Evolutionary conservation across 208 protist species (phyloP), one percentile per base, ranked within the genome.

Genomic region (Endotrypanum monterogeii): DNA sequence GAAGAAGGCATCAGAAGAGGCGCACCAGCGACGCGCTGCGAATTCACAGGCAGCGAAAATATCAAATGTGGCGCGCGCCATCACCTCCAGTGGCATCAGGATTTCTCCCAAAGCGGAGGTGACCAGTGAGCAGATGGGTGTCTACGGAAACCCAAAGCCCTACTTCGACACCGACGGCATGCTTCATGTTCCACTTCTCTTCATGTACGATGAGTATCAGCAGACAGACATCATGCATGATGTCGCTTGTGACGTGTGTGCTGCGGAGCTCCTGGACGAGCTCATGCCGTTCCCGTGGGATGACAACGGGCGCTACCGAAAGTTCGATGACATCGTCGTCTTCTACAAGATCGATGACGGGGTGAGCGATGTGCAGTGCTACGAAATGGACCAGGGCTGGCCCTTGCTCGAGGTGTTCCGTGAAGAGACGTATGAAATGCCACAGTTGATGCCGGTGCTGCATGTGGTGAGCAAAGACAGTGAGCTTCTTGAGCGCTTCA

Each of bases 171-270:
- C 73, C 20, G 85, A 90, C 46, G 78, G 76, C 25, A 70, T 91
- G 48, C 79, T 96, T 58, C 93, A 96, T 69, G 96, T 97, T 23
- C 93, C 95, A 25, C 82, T 98, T n/a, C 86, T 98, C 18, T 97
- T 98, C 73, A 87, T 98, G 76, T 98, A 98, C 82, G 94, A 97
- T 70, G 94, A 98, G 79, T 96, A 96, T 79, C 78, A 88, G 60
- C 92, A 97, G 75, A 95, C 90, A 4, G 97, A 98, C 79, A 97
- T 97, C 67, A 91, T 98, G 80, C 86, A 97, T 56, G 93, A 98
- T 67, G 96, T 98, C 18, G 68, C 82, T 23, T 94, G 89, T 61
- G 93, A 97, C 65, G 75, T 85, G 8, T 89, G 82, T 32, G 80
- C 79, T 14, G 74, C 69, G 50, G 89, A 96, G 56, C 63, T 94